phyloP scores from a whole-genome alignment of 208 protist genomes.

The Polymyxa betae region DNA sequence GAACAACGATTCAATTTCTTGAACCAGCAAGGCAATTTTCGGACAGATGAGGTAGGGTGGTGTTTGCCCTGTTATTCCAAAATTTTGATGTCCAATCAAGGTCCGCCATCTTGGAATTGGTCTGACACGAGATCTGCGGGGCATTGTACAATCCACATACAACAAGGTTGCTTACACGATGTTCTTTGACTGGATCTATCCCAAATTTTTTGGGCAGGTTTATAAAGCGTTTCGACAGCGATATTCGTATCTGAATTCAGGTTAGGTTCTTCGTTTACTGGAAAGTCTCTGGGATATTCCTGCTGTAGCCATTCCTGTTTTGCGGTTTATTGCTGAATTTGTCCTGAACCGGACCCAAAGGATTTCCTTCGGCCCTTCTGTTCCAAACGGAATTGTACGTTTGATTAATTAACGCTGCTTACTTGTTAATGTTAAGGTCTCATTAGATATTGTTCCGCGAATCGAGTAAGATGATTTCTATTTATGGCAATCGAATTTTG shows the following conservation, averaged over 20 bases:
- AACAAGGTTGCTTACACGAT: slow-evolving; percentile 36
- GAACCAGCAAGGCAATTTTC: slow-evolving; percentile 20
- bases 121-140: background rate
- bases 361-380: slow-evolving; percentile 13
- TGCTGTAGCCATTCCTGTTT: background rate
- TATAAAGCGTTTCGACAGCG: background rate
- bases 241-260: background rate
- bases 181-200: slow-evolving; percentile 47
- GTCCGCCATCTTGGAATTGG: slow-evolving; percentile 22
- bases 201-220: slow-evolving; percentile 37
- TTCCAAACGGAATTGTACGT: slow-evolving; percentile 39
- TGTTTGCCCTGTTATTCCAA: background rate
- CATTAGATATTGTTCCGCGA: slow-evolving; percentile 34
- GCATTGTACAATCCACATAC: slow-evolving; percentile 45
- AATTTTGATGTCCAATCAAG: background rate
- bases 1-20: background rate
- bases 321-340: slow-evolving; percentile 51
- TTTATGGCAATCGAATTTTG: slow-evolving; percentile 33
- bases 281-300: slow-evolving; percentile 48
- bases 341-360: slow-evolving; percentile 30
- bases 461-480: slow-evolving; percentile 41
- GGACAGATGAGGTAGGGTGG: background rate
- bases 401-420: background rate
- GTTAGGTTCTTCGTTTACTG: background rate
- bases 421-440: background rate